Conservation (phyloP, 257 asterid species). For the Coffea eugenioides region DNA sequence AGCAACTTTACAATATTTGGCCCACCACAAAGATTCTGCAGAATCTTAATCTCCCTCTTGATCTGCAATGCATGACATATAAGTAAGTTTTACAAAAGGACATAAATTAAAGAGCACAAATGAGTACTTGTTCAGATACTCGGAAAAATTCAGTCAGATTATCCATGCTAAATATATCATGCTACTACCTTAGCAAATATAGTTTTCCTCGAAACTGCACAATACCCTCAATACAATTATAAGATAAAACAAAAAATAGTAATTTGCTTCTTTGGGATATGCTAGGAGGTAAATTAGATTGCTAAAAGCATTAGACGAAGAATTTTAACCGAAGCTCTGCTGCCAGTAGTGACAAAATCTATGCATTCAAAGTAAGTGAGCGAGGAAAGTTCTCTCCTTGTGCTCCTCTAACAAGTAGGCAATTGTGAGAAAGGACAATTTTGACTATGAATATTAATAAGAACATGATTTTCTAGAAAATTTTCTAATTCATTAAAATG, state of each 20-base stretch:
- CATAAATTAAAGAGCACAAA: not conserved
- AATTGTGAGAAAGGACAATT: not conserved
- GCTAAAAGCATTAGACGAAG: not conserved
- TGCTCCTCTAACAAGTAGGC: not conserved
- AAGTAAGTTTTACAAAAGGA: slow-evolving; percentile 10
- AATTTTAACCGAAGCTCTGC: not conserved
- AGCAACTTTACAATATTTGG: slow-evolving; percentile 94
- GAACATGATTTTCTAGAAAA: not conserved
- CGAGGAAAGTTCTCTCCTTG: not conserved
- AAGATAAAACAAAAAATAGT: not conserved
- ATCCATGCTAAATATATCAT: too few relatives aligned
- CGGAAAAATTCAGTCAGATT: not conserved
- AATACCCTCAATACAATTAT: not conserved
- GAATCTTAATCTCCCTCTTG: slow-evolving; percentile 90
- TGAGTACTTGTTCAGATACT: not conserved
- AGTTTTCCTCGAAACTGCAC: not conserved
- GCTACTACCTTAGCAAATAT: not conserved
- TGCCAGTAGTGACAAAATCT: not conserved
- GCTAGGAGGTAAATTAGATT: not conserved
- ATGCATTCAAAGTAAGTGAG: not conserved
- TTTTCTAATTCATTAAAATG: not conserved
- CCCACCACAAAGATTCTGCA: slow-evolving; percentile 89
- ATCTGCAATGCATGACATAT: slow-evolving; percentile 50
- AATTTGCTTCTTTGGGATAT: not conserved
- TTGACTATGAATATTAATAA: not conserved